Conservation (phyloP, 1,284 basidiomycete species). For the Filobasidium uniguttulatum region DNA sequence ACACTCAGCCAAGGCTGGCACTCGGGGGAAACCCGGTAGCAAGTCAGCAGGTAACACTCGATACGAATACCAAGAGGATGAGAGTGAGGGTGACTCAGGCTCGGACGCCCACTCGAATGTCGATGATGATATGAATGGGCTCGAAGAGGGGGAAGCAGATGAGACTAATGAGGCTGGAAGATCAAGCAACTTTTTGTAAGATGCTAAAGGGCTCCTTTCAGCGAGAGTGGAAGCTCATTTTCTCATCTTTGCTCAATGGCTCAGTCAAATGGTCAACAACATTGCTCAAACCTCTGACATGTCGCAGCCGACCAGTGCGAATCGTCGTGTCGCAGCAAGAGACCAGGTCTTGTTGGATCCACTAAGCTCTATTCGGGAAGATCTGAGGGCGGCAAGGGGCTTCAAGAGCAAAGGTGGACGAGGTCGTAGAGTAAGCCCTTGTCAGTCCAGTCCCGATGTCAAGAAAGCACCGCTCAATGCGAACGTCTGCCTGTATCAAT, state of each 20-base stretch:
- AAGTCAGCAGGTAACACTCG: too few species aligned
- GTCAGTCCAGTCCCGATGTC: background rate
- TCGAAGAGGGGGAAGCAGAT: background rate
- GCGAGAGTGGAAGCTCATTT: too few species aligned
- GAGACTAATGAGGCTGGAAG: background rate
- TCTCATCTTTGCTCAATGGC: background rate
- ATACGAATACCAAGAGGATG: too few species aligned
- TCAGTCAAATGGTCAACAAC: background rate
- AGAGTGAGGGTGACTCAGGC: too few species aligned
- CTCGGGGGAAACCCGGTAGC: too few species aligned
- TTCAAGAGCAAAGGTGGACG: background rate
- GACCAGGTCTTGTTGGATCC: constrained; percentile 1
- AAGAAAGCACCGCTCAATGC: background rate
- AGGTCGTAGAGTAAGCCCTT: background rate
- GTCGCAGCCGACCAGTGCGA: background rate
- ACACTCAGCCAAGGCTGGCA: too few species aligned
- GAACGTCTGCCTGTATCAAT: too few species aligned
- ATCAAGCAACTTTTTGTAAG: background rate
- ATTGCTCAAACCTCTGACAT: background rate
- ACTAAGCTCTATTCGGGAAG: background rate
- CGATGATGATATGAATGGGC: background rate
- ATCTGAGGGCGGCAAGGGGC: background rate
- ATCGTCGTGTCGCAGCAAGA: background rate
- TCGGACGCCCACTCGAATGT: background rate
- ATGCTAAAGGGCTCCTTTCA: too few species aligned